These are phyloP conservation scores for Nemania sp. DNA, from an alignment of 2,329 filamentous ascomycete species.

Conservation along the genomic window DNA sequence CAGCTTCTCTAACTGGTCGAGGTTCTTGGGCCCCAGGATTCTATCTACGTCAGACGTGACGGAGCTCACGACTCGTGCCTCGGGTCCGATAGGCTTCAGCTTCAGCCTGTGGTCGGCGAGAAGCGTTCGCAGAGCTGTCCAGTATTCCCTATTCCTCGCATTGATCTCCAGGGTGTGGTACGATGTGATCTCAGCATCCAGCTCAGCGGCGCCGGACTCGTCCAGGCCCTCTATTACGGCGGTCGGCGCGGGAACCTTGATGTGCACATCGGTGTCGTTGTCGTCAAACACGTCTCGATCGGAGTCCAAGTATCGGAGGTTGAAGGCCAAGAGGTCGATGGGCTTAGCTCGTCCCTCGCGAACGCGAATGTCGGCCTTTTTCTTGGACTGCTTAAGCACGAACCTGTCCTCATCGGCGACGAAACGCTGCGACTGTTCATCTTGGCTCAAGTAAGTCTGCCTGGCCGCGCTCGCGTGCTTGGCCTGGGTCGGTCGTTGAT, in stretches of 20 bases:
- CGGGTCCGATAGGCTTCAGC: constrained; percentile 61
- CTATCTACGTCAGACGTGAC: constrained; percentile 88
- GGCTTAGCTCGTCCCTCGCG: constrained; percentile 88
- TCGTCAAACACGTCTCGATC: constrained; percentile 87
- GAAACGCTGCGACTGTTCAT: constrained; percentile 80
- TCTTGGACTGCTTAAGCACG: constrained; percentile 95
- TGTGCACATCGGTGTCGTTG: constrained; percentile 70
- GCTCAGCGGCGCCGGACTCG: constrained; percentile 68
- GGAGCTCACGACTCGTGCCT: constrained; percentile 77
- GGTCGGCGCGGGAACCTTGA: constrained; percentile 79
- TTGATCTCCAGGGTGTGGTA: constrained; percentile 83
- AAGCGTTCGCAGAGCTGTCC: constrained; percentile 86
- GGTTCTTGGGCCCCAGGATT: constrained; percentile 81
- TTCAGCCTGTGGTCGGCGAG: constrained; percentile 76
- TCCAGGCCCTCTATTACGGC: constrained; percentile 77
- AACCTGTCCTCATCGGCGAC: constrained; percentile 95
- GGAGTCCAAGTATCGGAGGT: constrained; percentile 82
- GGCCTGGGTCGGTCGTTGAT: constrained; percentile 42
- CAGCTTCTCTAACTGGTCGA: constrained; percentile 82
- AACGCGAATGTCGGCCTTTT: constrained; percentile 94
- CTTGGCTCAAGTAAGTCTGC: constrained; percentile 65
- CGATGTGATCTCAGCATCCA: constrained; percentile 80
- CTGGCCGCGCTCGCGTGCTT: constrained; percentile 39
- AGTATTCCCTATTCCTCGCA: constrained; percentile 80
- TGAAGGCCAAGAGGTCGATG: constrained; percentile 93